phyloP scores from a whole-genome alignment of 306 rosid species.

The Dryas drummondii region DNA sequence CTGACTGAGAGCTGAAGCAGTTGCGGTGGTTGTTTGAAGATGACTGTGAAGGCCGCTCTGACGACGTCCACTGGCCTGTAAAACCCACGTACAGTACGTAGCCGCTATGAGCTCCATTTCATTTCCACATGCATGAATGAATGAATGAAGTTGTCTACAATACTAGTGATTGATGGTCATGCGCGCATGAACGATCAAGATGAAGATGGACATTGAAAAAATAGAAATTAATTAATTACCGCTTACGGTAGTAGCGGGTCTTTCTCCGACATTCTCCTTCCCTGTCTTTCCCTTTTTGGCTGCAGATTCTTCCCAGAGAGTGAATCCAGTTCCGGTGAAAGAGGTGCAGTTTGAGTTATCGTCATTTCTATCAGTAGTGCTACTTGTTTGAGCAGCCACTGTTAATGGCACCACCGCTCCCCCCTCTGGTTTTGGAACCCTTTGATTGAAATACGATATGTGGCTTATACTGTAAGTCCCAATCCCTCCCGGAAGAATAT shows the following conservation, averaged over 20 bases:
- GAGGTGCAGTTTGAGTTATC: slow-evolving; percentile 87
- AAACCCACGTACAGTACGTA: neutral
- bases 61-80: slow-evolving; percentile 60
- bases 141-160: too few species aligned
- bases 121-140: too few species aligned
- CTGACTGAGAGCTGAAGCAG: slow-evolving; percentile 84
- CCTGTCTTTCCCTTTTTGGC: slow-evolving; percentile 79
- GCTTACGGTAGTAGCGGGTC: slow-evolving; percentile 27
- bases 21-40: slow-evolving; percentile 64
- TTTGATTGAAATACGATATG: slow-evolving; percentile 60
- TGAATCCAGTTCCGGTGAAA: slow-evolving; percentile 79
- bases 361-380: slow-evolving; percentile 55
- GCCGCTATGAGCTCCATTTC: slow-evolving; percentile 12
- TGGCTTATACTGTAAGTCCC: slow-evolving; percentile 95
- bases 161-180: too few species aligned
- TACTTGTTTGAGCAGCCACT: slow-evolving; percentile 58
- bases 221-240: slow-evolving; percentile 41
- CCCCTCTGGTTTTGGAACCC: slow-evolving; percentile 77
- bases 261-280: slow-evolving; percentile 79
- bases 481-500: slow-evolving; percentile 87
- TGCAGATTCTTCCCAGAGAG: slow-evolving; percentile 87
- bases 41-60: slow-evolving; percentile 71
- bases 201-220: too few species aligned
- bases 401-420: slow-evolving; percentile 32
- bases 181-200: too few species aligned